A percentile compares a stretch with the other conserved stretches of the same genome.
Evolutionary conservation across 495 filamentous ascomycete species (phyloP).

Genomic region (Delitschia confertaspora): DNA sequence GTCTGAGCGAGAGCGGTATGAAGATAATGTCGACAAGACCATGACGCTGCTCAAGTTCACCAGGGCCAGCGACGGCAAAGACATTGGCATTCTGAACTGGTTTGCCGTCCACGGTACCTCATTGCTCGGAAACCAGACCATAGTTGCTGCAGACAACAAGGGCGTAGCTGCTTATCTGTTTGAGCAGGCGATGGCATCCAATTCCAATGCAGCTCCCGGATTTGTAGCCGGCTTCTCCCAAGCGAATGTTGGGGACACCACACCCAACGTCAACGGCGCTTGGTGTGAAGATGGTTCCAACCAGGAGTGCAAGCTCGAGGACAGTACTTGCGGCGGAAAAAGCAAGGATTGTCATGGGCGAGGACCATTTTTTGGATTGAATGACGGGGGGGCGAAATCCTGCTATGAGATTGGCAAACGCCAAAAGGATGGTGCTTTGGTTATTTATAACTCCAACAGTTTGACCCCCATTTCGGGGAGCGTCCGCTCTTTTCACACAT

Average conservation of each 20-base stretch:
- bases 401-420: conserved; percentile 39
- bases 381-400: conserved; percentile 36
- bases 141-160: conserved; percentile 92
- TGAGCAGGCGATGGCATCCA: conserved; percentile 56
- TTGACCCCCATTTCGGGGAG: conserved; percentile 31
- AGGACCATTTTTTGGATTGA: conserved; percentile 64
- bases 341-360: conserved; percentile 75
- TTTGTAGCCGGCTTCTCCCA: conserved; percentile 94
- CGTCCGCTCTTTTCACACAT: conserved; percentile 35
- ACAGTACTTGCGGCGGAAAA: conserved; percentile 58
- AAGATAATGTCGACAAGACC: conserved; percentile 73
- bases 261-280: conserved; percentile 73
- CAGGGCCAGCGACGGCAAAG: conserved; percentile 59
- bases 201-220: conserved; percentile 45
- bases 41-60: conserved; percentile 78
- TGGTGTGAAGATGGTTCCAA: conserved; percentile 37
- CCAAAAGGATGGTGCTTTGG: conserved; percentile 31
- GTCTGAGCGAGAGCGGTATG: conserved; percentile 65
- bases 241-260: conserved; percentile 87
- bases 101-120: conserved; percentile 93
- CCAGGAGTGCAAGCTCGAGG: conserved; percentile 35
- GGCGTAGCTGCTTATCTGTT: conserved; percentile 83
- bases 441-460: conserved; percentile 25
- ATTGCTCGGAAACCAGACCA: conserved; percentile 84
- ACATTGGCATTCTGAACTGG: conserved; percentile 77